These are phyloP conservation scores for Rhodotorula sp. DNA, from an alignment of 1,284 basidiomycete species.

Conservation along the genomic window DNA sequence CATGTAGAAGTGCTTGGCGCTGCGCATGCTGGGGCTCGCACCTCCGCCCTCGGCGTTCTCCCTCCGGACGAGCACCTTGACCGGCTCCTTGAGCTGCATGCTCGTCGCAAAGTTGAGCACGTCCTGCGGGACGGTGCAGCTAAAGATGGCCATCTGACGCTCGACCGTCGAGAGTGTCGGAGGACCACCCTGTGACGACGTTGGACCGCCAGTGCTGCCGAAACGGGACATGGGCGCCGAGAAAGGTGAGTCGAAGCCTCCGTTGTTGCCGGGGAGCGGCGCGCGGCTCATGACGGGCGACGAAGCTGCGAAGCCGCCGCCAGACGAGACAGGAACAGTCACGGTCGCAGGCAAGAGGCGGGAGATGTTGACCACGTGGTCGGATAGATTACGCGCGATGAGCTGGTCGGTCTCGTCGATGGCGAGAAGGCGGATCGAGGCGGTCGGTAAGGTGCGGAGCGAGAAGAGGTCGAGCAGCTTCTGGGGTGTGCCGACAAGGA, in stretches of 20 bases:
- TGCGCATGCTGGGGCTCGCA: slow-evolving; percentile 12
- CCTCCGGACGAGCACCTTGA: slow-evolving; percentile 91
- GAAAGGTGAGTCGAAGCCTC: slow-evolving; percentile 24
- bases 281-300: slow-evolving; percentile 24
- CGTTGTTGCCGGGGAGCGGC: slow-evolving; percentile 18
- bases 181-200: slow-evolving; percentile 31
- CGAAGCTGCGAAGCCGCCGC: not conserved
- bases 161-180: slow-evolving; percentile 58
- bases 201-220: slow-evolving; percentile 11
- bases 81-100: slow-evolving; percentile 88
- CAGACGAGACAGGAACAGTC: slow-evolving; percentile 3
- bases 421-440: slow-evolving; percentile 85
- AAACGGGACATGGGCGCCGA: slow-evolving; percentile 23
- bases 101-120: slow-evolving; percentile 83
- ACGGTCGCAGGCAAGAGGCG: slow-evolving; percentile 69
- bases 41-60: slow-evolving; percentile 59
- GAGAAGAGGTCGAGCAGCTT: slow-evolving; percentile 91
- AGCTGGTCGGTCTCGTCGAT: slow-evolving; percentile 97
- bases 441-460: slow-evolving; percentile 68
- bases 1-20: slow-evolving; percentile 86
- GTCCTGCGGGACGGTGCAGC: slow-evolving; percentile 75
- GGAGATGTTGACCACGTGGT: slow-evolving; percentile 88
- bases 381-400: slow-evolving; percentile 92
- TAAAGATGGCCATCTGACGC: slow-evolving; percentile 93
- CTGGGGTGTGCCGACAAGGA: slow-evolving; percentile 94